Evolutionary conservation across 805 yeast species (phyloP), one percentile per base, ranked within the genome.

Genomic region (Zygoascus bituminiphila): DNA sequence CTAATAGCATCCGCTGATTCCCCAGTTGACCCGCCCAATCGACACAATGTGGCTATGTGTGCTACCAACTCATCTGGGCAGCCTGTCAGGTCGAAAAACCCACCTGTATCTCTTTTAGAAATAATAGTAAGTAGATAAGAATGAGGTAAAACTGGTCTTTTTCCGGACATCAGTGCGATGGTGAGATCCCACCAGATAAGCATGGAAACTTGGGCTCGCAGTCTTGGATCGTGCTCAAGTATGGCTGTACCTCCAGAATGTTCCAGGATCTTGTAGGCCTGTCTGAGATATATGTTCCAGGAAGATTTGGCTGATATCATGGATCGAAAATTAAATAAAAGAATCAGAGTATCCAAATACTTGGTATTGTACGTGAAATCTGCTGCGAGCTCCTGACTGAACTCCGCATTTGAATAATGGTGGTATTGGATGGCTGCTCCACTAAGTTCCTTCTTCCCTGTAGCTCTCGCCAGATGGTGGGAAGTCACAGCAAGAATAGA

Each of bases 181-280:
- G 44, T 25, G 5, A 41, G 15, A 10, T 41, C 44, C 24, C 24
- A 41, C 44, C 44, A 41, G n/a, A 41, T 5, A 10, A 41, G 35
- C 44, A 41, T 41, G 17, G 36, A 29, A 29, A 29, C 33, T 29
- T 29, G 33, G 15, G 44, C 24, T 6, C 33, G 33, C 33, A 20
- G 22, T 15, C 40, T 15, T 12, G 40, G 22, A 15, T 14, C 10
- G 15, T 36, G 40, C 20, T 15, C 20, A 20, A 36, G 22, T n/a
- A 36, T 12, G 14, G 14, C 40, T 17, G 25, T 12, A 20, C 35
- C 44, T 23, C 26, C 33, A 4, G 20, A 15, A 9, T 24, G 12
- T 41, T 41, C 35, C 20, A 41, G 12, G 25, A 41, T 17, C 20
- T 41, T 24, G 12, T 41, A 19, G 2, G 31, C 35, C 5, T 39